Percentiles rank a stretch among this genome's conserved stretches.
phyloP scores from a whole-genome alignment of 768 basidiomycete species.

The Clathrus columnatus region DNA sequence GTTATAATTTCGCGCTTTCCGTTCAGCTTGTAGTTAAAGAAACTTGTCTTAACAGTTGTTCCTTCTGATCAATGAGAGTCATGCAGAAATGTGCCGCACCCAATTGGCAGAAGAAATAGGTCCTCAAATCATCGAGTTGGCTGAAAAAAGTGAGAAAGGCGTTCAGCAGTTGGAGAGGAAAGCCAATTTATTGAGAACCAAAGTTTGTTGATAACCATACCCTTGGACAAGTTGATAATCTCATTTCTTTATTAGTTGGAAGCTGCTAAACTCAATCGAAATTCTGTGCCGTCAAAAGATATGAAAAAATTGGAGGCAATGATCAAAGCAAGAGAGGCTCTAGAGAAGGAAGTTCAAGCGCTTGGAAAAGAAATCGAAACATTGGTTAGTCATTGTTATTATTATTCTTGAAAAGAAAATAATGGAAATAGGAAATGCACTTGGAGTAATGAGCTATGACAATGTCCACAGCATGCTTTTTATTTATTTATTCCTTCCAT shows the following conservation, averaged over 20 bases:
- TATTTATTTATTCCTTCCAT: constrained; percentile 52
- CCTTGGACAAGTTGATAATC: not conserved
- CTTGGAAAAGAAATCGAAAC: constrained; percentile 55
- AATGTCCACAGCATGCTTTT: not conserved
- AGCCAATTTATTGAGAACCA: constrained; percentile 50
- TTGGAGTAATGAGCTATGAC: not conserved
- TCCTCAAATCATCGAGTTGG: constrained; percentile 68
- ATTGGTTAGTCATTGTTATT: constrained; percentile 31
- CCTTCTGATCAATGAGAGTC: constrained; percentile 62
- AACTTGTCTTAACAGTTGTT: constrained; percentile 43
- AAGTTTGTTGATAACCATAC: constrained; percentile 34
- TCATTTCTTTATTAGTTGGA: constrained; percentile 40
- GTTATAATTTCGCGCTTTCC: not conserved
- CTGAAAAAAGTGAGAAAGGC: constrained; percentile 63
- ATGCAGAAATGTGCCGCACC: constrained; percentile 64
- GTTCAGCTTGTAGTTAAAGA: not conserved
- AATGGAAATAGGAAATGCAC: too few relatives aligned
- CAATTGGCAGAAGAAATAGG: constrained; percentile 74
- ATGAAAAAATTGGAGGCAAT: constrained; percentile 62
- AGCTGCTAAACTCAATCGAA: constrained; percentile 37
- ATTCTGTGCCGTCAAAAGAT: constrained; percentile 35
- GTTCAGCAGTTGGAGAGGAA: constrained; percentile 52
- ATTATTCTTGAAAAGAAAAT: too few relatives aligned
- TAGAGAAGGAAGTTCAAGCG: constrained; percentile 53
- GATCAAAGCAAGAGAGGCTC: constrained; percentile 53